phyloP scores from a whole-genome alignment of 768 basidiomycete species.

The Russula emetica region DNA sequence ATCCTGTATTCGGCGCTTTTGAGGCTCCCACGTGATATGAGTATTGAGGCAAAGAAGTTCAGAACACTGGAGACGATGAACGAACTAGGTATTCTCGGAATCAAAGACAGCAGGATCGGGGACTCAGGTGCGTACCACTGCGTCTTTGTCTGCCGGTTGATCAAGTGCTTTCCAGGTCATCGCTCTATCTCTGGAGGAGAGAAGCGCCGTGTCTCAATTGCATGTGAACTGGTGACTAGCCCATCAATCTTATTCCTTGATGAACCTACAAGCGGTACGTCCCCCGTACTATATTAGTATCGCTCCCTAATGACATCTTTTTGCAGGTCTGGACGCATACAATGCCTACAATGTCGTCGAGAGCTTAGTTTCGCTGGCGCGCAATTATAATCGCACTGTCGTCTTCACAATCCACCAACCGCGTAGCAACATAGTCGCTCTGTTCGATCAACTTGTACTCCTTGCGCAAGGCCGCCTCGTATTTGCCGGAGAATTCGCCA shows the following conservation, averaged over 20 bases:
- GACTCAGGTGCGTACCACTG: conserved; percentile 58
- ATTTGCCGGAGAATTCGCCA: conserved; percentile 73
- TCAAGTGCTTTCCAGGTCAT: conserved; percentile 46
- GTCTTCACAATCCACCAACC: conserved; percentile 99
- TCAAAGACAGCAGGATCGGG: conserved; percentile 87
- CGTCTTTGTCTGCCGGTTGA: not conserved
- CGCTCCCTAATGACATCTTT: not conserved
- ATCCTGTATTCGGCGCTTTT: conserved; percentile 90
- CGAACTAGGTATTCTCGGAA: conserved; percentile 88
- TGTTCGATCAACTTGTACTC: conserved; percentile 89
- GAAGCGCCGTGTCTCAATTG: conserved; percentile 94
- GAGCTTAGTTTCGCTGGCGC: conserved; percentile 76
- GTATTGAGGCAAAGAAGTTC: conserved; percentile 89
- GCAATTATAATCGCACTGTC: conserved; percentile 89
- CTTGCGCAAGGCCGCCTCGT: conserved; percentile 80
- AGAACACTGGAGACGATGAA: conserved; percentile 94
- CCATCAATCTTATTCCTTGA: conserved; percentile 96
- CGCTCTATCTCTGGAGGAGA: conserved; percentile 96
- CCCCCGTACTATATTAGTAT: not conserved
- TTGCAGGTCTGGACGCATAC: conserved; percentile 81
- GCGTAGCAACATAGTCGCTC: conserved; percentile 91
- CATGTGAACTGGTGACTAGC: conserved; percentile 95
- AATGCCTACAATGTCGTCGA: conserved; percentile 96
- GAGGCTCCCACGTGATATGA: conserved; percentile 91
- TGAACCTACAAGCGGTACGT: conserved; percentile 90